Percentiles rank a stretch among this genome's conserved stretches.
phyloP scores from a whole-genome alignment of 1,284 basidiomycete species.

The Marasmius tenuissimus region DNA sequence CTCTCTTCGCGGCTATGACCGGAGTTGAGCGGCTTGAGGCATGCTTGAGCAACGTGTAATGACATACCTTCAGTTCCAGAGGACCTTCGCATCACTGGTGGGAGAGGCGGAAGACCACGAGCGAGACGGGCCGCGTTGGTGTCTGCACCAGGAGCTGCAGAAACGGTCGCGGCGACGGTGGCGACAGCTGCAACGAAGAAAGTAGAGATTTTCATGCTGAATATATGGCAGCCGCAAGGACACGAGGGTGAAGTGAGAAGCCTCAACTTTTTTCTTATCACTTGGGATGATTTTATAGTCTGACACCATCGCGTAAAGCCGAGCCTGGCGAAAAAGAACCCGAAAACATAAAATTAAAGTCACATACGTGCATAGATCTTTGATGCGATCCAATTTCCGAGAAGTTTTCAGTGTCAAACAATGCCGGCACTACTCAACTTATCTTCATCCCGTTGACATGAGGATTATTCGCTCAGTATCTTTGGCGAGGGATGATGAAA shows the following conservation, averaged over 20 bases:
- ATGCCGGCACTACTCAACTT: too few relatives aligned
- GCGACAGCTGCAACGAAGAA: slow-evolving; percentile 34
- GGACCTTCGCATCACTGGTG: slow-evolving; percentile 29
- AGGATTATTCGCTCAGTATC: too few relatives aligned
- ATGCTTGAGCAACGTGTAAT: neutral
- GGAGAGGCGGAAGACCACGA: slow-evolving; percentile 41
- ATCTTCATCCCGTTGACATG: too few relatives aligned
- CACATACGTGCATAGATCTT: too few relatives aligned
- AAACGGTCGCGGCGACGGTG: slow-evolving; percentile 28
- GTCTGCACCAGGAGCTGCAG: slow-evolving; percentile 29
- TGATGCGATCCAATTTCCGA: too few relatives aligned
- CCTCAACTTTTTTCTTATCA: neutral
- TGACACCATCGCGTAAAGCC: too few relatives aligned
- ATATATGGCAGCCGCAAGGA: neutral
- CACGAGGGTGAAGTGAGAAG: neutral
- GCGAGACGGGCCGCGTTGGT: slow-evolving; percentile 53
- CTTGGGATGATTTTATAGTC: neutral
- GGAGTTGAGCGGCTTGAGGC: neutral
- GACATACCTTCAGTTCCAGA: slow-evolving; percentile 30
- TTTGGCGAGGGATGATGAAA: too few relatives aligned
- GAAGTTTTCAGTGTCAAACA: too few relatives aligned
- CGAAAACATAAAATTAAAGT: too few relatives aligned
- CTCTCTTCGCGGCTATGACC: slow-evolving; percentile 25
- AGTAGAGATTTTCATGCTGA: slow-evolving; percentile 43
- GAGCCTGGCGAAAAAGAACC: too few relatives aligned